phyloP scores from a whole-genome alignment of 202 grass and related monocot species.

The Carex arenaria region DNA sequence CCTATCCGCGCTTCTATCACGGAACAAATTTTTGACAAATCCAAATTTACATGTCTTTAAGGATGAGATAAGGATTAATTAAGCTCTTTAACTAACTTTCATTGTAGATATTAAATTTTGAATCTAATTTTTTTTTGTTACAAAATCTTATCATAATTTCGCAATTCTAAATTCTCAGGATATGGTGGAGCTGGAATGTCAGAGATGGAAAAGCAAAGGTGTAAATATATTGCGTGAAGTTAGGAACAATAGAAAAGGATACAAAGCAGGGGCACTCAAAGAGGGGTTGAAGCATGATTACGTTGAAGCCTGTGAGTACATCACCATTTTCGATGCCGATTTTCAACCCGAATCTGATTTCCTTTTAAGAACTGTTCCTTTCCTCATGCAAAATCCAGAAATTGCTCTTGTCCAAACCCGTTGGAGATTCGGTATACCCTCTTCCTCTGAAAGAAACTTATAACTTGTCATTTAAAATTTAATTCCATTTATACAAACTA shows the following conservation, averaged over 20 bases:
- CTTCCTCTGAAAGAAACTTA: not conserved
- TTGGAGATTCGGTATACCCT: slow-evolving; percentile 64
- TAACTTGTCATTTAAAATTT: not conserved
- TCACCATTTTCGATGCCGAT: slow-evolving; percentile 83
- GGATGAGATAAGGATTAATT: too few relatives aligned
- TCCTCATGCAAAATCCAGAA: slow-evolving; percentile 73
- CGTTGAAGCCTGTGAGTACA: slow-evolving; percentile 54
- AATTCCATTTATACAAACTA: not conserved
- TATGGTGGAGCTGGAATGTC: slow-evolving; percentile 61
- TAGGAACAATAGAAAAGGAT: slow-evolving; percentile 75
- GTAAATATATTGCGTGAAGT: slow-evolving; percentile 68
- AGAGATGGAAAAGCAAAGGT: slow-evolving; percentile 62
- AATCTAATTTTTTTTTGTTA: not conserved
- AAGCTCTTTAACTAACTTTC: too few relatives aligned
- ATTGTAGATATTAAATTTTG: not conserved
- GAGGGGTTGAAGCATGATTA: slow-evolving; percentile 62
- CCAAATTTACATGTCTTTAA: not conserved
- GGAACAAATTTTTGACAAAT: too few relatives aligned
- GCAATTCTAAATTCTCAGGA: slow-evolving; percentile 29
- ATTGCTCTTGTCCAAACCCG: slow-evolving; percentile 78
- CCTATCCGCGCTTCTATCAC: too few relatives aligned
- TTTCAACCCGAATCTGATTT: slow-evolving; percentile 78
- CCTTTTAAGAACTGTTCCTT: slow-evolving; percentile 52
- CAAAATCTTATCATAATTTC: not conserved
- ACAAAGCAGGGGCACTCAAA: slow-evolving; percentile 82